Base-by-base conservation (phyloP, 176 grass and related monocot genomes). In the Oryza coarctata region DNA sequence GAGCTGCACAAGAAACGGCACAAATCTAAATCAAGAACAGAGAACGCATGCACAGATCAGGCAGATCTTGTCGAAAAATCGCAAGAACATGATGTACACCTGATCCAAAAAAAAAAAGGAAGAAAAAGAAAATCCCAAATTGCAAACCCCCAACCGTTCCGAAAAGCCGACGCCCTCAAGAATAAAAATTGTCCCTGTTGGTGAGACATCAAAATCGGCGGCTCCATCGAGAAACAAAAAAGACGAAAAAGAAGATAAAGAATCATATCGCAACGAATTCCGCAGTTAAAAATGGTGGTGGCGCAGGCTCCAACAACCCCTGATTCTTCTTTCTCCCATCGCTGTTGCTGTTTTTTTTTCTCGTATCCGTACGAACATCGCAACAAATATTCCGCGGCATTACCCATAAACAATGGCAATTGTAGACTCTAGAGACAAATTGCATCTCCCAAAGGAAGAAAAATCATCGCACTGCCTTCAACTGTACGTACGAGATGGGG, bases 141-240 rank as follows among this genome's bases (percentile, higher is more conserved):
- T 25, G 2, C n/a, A n/a, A 28, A 2, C 5, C 9, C 36, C 38
- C 23, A 31, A 45, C 12, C 8, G 55, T 15, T 60, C 17, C 12
- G 15, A 27, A 82, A 71, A 32, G 41, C 4, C 9, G 25, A 57
- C 26, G 73, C 3, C 22, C 33, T 66, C 12, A 30, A 65, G 25
- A 65, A 70, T 27, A 23, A 7, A 77, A 43, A 70, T 45, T 7
- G 10, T 45, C 41, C 35, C 10, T 69, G 72, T 57, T 88, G 76
- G 39, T 76, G 52, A 65, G 41, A 71, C 77, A 89, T 89, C 64
- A 70, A 85, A 47, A 80, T 89, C 82, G 71, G 29, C 40, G 63
- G 63, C 63, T 75, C 76, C 70, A 89, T 63, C 63, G 12, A 70
- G 70, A 25, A 75, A 63, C 47, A 84, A 75, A 82, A 74, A 35